These are phyloP conservation scores for Starmerella vaccinii DNA, from an alignment of 805 yeast genomes.

Conservation along the genomic window DNA sequence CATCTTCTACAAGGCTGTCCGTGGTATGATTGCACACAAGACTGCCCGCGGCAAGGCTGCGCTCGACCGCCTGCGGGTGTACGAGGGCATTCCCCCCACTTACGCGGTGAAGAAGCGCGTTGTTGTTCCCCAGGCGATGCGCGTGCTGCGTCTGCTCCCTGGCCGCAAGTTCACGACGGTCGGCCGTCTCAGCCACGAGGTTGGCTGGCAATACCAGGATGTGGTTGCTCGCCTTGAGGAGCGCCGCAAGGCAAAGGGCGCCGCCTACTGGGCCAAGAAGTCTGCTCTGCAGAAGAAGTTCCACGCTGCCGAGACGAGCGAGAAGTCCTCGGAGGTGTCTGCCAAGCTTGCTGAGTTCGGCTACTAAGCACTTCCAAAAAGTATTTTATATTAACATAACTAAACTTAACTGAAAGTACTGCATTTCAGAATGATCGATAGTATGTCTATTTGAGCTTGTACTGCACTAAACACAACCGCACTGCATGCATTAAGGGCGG, in stretches of 20 bases:
- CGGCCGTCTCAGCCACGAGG: conserved; percentile 90
- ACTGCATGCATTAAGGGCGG: neutral
- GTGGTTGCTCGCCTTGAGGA: conserved; percentile 96
- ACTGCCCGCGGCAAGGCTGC: conserved; percentile 99
- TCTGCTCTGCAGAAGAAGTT: conserved; percentile 89
- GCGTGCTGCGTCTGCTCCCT: conserved; percentile 97
- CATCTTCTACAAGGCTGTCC: conserved; percentile 98
- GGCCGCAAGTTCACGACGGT: conserved; percentile 99
- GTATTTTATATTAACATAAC: conserved; percentile 22
- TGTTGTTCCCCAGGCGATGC: conserved; percentile 98
- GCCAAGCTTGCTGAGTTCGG: conserved; percentile 93
- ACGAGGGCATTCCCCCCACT: conserved; percentile 99
- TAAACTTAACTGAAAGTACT: conserved; percentile 7
- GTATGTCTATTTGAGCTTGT: neutral
- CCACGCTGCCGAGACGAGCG: conserved; percentile 72
- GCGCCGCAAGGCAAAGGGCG: conserved; percentile 97
- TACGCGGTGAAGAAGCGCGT: conserved; percentile 99
- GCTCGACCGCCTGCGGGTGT: conserved; percentile 96
- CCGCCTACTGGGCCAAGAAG: conserved; percentile 99
- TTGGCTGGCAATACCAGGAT: conserved; percentile 99
- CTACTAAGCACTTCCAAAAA: conserved; percentile 49
- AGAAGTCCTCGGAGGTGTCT: conserved; percentile 84
- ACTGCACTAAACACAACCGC: neutral
- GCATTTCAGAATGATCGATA: conserved; percentile 3
- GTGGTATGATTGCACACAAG: conserved; percentile 99